Evolutionary conservation across 1,284 basidiomycete genomes (phyloP).

Genomic region (Pseudozyma thailandica): DNA sequence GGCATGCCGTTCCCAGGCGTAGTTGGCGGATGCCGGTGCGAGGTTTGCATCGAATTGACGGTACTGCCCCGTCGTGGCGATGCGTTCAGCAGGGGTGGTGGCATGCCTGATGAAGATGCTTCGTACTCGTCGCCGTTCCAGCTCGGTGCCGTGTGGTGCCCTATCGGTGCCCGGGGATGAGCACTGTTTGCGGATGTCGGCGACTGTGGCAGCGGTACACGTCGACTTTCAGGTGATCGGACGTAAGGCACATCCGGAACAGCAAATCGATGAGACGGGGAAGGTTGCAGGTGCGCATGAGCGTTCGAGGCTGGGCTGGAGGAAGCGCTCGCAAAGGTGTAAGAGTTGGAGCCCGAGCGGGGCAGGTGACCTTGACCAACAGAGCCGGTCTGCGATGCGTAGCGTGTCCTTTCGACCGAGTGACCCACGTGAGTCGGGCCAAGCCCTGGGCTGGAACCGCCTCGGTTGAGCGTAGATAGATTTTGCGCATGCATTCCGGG

Average conservation of each 20-base stretch:
- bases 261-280: conserved; percentile 47
- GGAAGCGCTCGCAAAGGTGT: conserved; percentile 27
- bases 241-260: conserved; percentile 36
- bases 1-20: conserved; percentile 26
- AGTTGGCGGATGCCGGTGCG: conserved; percentile 13
- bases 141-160: neutral
- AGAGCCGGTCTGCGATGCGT: conserved; percentile 20
- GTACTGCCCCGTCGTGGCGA: conserved; percentile 30
- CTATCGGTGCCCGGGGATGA: conserved; percentile 7
- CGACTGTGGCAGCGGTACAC: conserved; percentile 36
- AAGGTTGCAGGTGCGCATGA: conserved; percentile 37
- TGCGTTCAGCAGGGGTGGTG: conserved; percentile 24
- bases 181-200: conserved; percentile 14
- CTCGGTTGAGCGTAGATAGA: conserved; percentile 22
- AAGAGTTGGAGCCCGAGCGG: conserved; percentile 27
- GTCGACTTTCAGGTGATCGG: conserved; percentile 38
- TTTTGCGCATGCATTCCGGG: conserved; percentile 17
- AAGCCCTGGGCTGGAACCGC: conserved; percentile 35
- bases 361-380: conserved; percentile 15
- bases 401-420: conserved; percentile 21
- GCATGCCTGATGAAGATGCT: conserved; percentile 25
- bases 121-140: conserved; percentile 27
- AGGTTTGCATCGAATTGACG: conserved; percentile 4
- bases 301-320: conserved; percentile 36
- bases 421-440: conserved; percentile 14